A percentile compares a stretch with the other conserved stretches of the same genome.
These are phyloP conservation scores for Phytophthora boehmeriae DNA, from an alignment of 352 stramenopile genomes.

Conservation along the genomic window DNA sequence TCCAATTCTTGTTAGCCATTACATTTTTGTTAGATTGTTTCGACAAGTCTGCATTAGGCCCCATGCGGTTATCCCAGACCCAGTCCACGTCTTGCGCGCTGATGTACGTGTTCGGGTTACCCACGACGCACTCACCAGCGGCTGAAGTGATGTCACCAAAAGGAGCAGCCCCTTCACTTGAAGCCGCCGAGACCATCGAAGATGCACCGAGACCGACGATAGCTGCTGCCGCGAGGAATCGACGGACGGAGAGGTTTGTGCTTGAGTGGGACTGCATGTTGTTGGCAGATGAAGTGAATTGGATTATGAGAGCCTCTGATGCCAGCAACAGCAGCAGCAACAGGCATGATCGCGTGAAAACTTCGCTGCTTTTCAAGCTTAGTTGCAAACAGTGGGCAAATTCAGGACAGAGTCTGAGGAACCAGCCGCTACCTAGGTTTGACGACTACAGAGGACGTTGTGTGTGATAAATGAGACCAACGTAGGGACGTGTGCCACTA, in stretches of 20 bases:
- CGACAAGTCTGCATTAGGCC: not conserved
- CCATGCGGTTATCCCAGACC: conserved; percentile 28
- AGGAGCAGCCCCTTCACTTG: conserved; percentile 6
- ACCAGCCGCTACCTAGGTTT: not conserved
- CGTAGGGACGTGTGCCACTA: not conserved
- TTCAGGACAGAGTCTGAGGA: too few species aligned
- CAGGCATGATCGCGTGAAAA: too few species aligned
- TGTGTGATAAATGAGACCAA: conserved; percentile 1
- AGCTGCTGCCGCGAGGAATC: conserved; percentile 1
- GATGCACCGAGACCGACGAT: conserved; percentile 2
- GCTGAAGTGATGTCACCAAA: conserved; percentile 29
- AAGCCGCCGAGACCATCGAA: conserved; percentile 4
- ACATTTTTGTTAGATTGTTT: too few species aligned
- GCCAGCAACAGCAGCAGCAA: too few species aligned
- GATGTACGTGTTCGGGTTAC: conserved; percentile 24
- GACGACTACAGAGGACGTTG: not conserved
- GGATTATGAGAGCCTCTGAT: conserved; percentile 8
- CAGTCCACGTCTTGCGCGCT: too few species aligned
- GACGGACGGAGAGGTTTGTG: conserved; percentile 2
- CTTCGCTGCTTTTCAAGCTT: too few species aligned
- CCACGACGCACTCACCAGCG: conserved; percentile 20
- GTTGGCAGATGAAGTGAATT: conserved; percentile 10
- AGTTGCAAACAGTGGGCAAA: too few species aligned
- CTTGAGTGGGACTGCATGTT: conserved; percentile 14
- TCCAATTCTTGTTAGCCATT: conserved; percentile 9